These are phyloP conservation scores for Krasilnikovozyma curviuscula DNA, from an alignment of 768 basidiomycete species.

Conservation along the genomic window DNA sequence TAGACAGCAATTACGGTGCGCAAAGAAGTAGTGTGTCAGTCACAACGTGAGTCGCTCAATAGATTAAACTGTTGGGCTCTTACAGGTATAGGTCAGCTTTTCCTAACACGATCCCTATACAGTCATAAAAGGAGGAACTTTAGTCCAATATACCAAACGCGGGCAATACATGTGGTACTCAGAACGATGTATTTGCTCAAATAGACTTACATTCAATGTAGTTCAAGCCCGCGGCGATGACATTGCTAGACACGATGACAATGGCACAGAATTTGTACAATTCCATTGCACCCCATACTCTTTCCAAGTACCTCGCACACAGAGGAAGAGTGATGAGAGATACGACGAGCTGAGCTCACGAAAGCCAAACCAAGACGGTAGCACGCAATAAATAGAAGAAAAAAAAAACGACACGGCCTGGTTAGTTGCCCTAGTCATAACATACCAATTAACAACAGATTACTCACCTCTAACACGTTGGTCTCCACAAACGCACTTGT, in stretches of 20 bases:
- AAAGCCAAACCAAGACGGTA: conserved; percentile 2
- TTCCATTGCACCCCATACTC: conserved; percentile 80
- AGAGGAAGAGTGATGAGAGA: conserved; percentile 61
- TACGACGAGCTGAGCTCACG: conserved; percentile 42
- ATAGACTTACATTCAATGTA: conserved; percentile 45
- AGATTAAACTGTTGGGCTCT: conserved; percentile 20
- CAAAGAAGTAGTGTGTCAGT: neutral
- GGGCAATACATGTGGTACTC: too few species aligned
- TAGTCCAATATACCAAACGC: too few species aligned
- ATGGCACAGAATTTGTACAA: conserved; percentile 66
- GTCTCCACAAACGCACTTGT: conserved; percentile 75
- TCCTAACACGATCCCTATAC: too few species aligned
- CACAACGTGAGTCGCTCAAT: conserved; percentile 4
- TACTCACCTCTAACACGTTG: conserved; percentile 57
- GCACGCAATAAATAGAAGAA: neutral
- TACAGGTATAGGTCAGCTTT: conserved; percentile 61
- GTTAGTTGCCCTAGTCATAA: neutral
- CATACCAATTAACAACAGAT: neutral
- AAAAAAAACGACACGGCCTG: neutral
- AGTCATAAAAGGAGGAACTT: too few species aligned
- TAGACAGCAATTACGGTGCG: neutral
- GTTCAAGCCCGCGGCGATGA: conserved; percentile 71
- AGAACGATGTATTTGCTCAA: too few species aligned
- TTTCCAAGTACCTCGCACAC: conserved; percentile 72
- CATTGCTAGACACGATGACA: conserved; percentile 58